These are phyloP conservation scores for Davidsoniella neocaledoniae DNA, from an alignment of 2,329 filamentous ascomycete genomes.

Conservation along the genomic window DNA sequence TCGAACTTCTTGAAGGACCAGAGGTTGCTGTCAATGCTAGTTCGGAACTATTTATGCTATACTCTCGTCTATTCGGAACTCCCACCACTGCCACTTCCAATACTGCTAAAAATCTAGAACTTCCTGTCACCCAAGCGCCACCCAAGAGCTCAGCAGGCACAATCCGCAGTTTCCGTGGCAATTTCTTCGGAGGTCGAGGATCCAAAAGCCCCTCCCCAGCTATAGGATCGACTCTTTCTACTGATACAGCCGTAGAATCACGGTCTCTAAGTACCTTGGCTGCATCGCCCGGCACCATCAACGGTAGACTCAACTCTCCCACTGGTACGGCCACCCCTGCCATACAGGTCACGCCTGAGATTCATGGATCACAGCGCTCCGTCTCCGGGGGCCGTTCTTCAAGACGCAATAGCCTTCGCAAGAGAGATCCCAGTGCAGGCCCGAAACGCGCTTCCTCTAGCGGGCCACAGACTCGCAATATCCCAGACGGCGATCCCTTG, in stretches of 20 bases:
- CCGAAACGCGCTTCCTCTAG: conserved; percentile 27
- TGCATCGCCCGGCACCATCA: conserved; percentile 28
- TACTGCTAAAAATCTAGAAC: conserved; percentile 5
- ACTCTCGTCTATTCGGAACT: conserved; percentile 57
- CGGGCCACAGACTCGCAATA: conserved; percentile 26
- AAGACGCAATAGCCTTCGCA: conserved; percentile 12
- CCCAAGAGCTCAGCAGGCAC: conserved; percentile 59
- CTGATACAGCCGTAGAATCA: conserved; percentile 1
- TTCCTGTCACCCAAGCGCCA: not conserved
- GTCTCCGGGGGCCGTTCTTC: conserved; percentile 8
- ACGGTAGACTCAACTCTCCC: conserved; percentile 23
- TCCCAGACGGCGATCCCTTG: conserved; percentile 33
- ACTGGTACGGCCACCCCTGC: conserved; percentile 19
- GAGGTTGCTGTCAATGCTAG: conserved; percentile 77
- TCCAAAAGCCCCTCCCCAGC: conserved; percentile 4
- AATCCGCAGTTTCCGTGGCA: conserved; percentile 51
- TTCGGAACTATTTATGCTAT: conserved; percentile 68
- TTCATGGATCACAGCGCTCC: not conserved
- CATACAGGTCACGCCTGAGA: conserved; percentile 8
- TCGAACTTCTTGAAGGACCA: conserved; percentile 71
- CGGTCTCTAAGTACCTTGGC: conserved; percentile 20
- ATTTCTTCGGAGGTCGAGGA: conserved; percentile 50
- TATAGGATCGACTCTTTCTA: conserved; percentile 3
- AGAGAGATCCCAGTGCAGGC: conserved; percentile 20
- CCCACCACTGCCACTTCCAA: conserved; percentile 1